Evolutionary conservation across 176 grass and related monocot species (phyloP).

Genomic region (Coix lacrymajobi): DNA sequence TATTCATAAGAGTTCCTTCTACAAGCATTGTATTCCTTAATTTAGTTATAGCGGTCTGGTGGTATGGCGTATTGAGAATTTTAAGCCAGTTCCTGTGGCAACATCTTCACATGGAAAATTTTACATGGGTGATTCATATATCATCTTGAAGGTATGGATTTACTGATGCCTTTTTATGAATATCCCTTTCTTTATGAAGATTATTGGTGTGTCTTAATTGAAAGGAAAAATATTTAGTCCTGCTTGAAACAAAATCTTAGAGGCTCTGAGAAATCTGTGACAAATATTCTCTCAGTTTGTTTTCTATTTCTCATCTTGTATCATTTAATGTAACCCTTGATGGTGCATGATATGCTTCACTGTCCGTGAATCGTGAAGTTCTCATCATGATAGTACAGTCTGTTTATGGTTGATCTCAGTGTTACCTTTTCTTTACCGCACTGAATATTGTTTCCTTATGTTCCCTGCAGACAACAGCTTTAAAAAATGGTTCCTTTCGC

Average conservation of each 20-base stretch:
- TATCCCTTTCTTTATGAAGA: neutral
- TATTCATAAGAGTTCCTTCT: neutral
- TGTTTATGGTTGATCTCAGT: neutral
- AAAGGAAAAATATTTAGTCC: neutral
- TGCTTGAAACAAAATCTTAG: neutral
- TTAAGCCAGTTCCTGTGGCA: constrained; percentile 58
- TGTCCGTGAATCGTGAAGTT: neutral
- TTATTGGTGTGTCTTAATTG: neutral
- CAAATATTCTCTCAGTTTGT: neutral
- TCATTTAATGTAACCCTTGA: neutral
- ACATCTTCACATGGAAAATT: constrained; percentile 80
- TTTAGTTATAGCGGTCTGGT: constrained; percentile 56
- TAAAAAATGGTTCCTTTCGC: constrained; percentile 82
- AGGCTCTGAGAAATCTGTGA: neutral
- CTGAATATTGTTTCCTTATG: neutral
- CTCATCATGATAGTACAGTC: neutral
- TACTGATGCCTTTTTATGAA: constrained; percentile 6
- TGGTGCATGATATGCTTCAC: constrained; percentile 14
- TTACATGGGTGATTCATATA: constrained; percentile 93
- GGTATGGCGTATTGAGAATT: constrained; percentile 93
- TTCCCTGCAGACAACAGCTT: constrained; percentile 59
- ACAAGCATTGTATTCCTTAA: constrained; percentile 40
- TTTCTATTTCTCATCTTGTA: neutral
- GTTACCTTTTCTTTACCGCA: neutral
- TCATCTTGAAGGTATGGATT: constrained; percentile 73